phyloP scores from a whole-genome alignment of 768 basidiomycete genomes.

The Russula griseocarnosa region DNA sequence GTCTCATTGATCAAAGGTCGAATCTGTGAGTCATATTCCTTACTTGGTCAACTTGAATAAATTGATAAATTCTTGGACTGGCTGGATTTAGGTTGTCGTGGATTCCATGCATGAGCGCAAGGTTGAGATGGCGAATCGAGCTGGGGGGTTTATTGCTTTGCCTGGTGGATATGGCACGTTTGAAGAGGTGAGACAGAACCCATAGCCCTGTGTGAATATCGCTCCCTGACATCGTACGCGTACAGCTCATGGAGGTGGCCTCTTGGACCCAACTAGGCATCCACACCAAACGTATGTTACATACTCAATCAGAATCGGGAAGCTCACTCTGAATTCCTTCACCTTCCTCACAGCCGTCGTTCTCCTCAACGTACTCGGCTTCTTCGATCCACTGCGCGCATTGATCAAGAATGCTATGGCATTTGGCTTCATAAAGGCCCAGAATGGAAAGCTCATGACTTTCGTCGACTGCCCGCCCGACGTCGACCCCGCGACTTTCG shows the following conservation, averaged over 20 bases:
- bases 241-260: slow-evolving; percentile 79
- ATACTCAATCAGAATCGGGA: slow-evolving; percentile 6
- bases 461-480: slow-evolving; percentile 73
- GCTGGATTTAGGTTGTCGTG: slow-evolving; percentile 54
- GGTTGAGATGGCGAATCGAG: slow-evolving; percentile 80
- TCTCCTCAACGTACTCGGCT: slow-evolving; percentile 79
- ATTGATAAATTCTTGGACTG: background rate
- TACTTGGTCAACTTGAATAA: too few relatives aligned
- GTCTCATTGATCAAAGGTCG: slow-evolving; percentile 4
- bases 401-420: slow-evolving; percentile 64
- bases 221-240: background rate
- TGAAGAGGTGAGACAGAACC: slow-evolving; percentile 66
- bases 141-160: slow-evolving; percentile 77
- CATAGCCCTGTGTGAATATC: background rate
- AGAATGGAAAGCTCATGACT: slow-evolving; percentile 57
- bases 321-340: background rate
- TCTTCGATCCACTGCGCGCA: slow-evolving; percentile 76
- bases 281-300: slow-evolving; percentile 68
- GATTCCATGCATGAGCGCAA: slow-evolving; percentile 88
- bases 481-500: slow-evolving; percentile 53
- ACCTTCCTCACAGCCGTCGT: slow-evolving; percentile 57
- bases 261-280: slow-evolving; percentile 95
- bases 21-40: slow-evolving; percentile 3
- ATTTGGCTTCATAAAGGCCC: slow-evolving; percentile 68
- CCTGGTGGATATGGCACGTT: slow-evolving; percentile 95